A percentile compares a stretch with the other conserved stretches of the same genome.
These are phyloP conservation scores for Malus hybrid DNA, from an alignment of 331 rosid genomes.

Conservation along the genomic window DNA sequence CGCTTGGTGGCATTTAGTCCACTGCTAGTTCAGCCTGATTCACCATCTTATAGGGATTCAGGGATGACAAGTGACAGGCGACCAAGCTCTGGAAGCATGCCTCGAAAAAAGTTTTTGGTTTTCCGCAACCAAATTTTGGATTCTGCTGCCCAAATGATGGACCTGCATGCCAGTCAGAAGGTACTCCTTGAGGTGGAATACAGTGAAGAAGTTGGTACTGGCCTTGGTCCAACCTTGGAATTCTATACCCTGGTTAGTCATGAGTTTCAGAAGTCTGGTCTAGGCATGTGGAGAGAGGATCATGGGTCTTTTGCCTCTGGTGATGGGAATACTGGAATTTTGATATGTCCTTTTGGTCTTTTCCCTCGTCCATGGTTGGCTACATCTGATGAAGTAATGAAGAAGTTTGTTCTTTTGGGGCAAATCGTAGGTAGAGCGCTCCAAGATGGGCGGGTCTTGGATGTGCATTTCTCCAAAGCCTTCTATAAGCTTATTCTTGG, in stretches of 20 bases:
- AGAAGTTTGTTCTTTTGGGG: conserved; percentile 76
- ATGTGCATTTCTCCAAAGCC: conserved; percentile 80
- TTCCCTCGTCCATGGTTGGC: conserved; percentile 86
- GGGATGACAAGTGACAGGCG: conserved; percentile 45
- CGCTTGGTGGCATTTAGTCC: conserved; percentile 72
- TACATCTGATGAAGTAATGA: conserved; percentile 42
- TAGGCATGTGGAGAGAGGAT: conserved; percentile 91
- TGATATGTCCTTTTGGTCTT: conserved; percentile 48
- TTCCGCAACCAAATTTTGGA: conserved; percentile 58
- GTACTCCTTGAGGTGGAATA: conserved; percentile 88
- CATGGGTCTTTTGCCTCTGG: conserved; percentile 21
- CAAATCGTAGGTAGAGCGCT: conserved; percentile 87
- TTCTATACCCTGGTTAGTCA: conserved; percentile 90
- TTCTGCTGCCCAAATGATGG: conserved; percentile 93
- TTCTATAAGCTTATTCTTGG: conserved; percentile 87
- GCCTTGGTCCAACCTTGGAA: conserved; percentile 98
- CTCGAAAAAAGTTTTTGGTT: conserved; percentile 80
- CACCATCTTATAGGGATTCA: conserved; percentile 37
- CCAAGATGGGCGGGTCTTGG: conserved; percentile 94
- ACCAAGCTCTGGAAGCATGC: conserved; percentile 34
- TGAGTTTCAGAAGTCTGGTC: conserved; percentile 73
- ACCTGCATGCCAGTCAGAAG: conserved; percentile 56
- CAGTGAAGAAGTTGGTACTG: conserved; percentile 95
- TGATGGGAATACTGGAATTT: conserved; percentile 32
- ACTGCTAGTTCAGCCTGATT: conserved; percentile 35